A percentile compares a stretch with the other conserved stretches of the same genome.
Evolutionary conservation across 768 basidiomycete species (phyloP).

Genomic region (Mrakia blollopis): DNA sequence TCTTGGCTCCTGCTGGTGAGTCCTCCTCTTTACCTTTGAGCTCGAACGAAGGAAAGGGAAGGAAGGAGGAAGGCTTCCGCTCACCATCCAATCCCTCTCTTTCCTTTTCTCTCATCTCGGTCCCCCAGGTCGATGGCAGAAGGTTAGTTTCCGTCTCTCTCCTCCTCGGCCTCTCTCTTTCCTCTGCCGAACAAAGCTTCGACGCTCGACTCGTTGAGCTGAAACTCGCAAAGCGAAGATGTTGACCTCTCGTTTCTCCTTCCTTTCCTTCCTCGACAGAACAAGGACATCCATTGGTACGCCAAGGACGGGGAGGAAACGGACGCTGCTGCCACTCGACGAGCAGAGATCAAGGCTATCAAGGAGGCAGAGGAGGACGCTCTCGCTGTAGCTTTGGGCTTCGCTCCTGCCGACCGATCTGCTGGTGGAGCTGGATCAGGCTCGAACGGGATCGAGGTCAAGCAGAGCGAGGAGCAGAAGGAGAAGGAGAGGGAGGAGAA

Average conservation of each 20-base stretch:
- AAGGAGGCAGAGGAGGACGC: conserved; percentile 34
- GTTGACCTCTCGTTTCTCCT: neutral
- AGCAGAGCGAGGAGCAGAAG: conserved; percentile 11
- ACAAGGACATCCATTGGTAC: conserved; percentile 34
- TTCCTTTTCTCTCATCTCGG: neutral
- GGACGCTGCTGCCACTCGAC: conserved; percentile 12
- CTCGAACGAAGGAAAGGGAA: neutral
- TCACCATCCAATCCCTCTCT: neutral
- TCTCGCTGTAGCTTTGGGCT: conserved; percentile 27
- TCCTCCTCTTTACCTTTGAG: neutral
- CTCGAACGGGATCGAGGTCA: conserved; percentile 11
- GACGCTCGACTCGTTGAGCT: too few species aligned
- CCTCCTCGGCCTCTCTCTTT: too few species aligned
- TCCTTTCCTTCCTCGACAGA: neutral
- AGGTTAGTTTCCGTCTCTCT: conserved; percentile 7
- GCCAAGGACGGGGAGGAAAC: conserved; percentile 24
- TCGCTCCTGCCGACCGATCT: conserved; percentile 21
- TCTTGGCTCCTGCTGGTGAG: conserved; percentile 30
- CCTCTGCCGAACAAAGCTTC: too few species aligned
- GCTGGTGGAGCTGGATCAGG: conserved; percentile 3
- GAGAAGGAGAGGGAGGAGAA: conserved; percentile 15
- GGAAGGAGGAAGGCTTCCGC: neutral
- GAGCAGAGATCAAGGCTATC: conserved; percentile 27
- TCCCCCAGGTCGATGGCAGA: conserved; percentile 15
- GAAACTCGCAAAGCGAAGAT: too few species aligned